phyloP scores from a whole-genome alignment of 2,329 filamentous ascomycete genomes.

The Ramichloridium luteum region DNA sequence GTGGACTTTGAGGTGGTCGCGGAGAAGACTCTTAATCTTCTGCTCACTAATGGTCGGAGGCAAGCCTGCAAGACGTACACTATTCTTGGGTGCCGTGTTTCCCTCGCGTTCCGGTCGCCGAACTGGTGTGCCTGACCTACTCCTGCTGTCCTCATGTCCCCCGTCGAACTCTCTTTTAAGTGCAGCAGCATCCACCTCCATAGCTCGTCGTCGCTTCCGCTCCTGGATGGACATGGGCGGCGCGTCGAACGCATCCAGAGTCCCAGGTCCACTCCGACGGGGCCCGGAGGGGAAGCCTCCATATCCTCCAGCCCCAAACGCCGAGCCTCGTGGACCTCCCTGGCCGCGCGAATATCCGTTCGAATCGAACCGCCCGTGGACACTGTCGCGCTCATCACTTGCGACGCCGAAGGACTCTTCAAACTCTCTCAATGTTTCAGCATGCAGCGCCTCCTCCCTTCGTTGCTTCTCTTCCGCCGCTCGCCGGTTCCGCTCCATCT shows the following conservation, averaged over 20 bases:
- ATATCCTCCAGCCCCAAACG: conserved; percentile 7
- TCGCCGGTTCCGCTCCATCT: conserved; percentile 78
- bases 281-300: conserved; percentile 26
- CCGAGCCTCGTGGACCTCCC: conserved; percentile 6
- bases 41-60: conserved; percentile 44
- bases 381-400: conserved; percentile 35
- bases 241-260: conserved; percentile 29
- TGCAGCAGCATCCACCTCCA: conserved; percentile 22
- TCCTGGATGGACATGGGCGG: neutral
- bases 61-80: conserved; percentile 34
- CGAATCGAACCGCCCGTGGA: conserved; percentile 12
- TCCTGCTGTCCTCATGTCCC: conserved; percentile 15
- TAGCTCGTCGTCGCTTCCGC: conserved; percentile 23
- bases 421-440: conserved; percentile 76
- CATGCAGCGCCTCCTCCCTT: conserved; percentile 75
- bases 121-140: conserved; percentile 6
- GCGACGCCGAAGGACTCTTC: conserved; percentile 55
- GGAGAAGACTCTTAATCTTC: conserved; percentile 44
- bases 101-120: conserved; percentile 4
- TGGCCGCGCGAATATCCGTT: conserved; percentile 6
- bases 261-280: conserved; percentile 36
- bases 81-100: conserved; percentile 19
- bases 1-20: conserved; percentile 16
- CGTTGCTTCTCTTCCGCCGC: conserved; percentile 80
- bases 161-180: conserved; percentile 14